Conservation (phyloP, 306 rosid species). For the Dryas alaskensis region DNA sequence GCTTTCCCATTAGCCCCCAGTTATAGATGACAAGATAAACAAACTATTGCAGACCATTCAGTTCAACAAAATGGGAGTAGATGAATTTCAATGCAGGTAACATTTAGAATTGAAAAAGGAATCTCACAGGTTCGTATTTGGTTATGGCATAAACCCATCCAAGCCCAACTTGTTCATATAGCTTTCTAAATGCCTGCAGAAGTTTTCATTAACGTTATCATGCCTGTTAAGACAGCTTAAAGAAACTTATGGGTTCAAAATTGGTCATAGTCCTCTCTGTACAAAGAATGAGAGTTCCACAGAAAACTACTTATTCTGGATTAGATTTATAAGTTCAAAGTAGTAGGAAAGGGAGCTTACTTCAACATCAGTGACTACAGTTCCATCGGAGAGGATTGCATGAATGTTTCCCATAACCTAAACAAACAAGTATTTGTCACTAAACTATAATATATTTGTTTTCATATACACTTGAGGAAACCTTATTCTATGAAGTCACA, state of each 20-base stretch:
- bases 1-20: slow-evolving; percentile 16
- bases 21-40: slow-evolving; percentile 20
- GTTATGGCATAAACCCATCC: slow-evolving; percentile 95
- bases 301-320: not conserved
- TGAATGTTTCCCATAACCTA: slow-evolving; percentile 95
- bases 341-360: slow-evolving; percentile 41
- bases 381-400: slow-evolving; percentile 85
- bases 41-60: not conserved
- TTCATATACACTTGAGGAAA: not conserved
- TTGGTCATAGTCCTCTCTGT: not conserved
- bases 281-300: not conserved
- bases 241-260: not conserved
- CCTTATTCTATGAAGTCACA: not conserved
- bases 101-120: not conserved
- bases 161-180: slow-evolving; percentile 81
- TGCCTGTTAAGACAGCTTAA: not conserved
- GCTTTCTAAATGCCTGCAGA: slow-evolving; percentile 76
- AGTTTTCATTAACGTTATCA: slow-evolving; percentile 12
- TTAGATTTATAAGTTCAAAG: slow-evolving; percentile 3
- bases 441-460: slow-evolving; percentile 2
- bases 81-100: slow-evolving; percentile 17
- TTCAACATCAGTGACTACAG: slow-evolving; percentile 82
- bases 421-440: slow-evolving; percentile 21
- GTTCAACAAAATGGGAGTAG: slow-evolving; percentile 1
- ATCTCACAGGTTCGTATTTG: slow-evolving; percentile 75